These are phyloP conservation scores for Mycena citricolor DNA, from an alignment of 1,284 basidiomycete genomes.

Conservation along the genomic window DNA sequence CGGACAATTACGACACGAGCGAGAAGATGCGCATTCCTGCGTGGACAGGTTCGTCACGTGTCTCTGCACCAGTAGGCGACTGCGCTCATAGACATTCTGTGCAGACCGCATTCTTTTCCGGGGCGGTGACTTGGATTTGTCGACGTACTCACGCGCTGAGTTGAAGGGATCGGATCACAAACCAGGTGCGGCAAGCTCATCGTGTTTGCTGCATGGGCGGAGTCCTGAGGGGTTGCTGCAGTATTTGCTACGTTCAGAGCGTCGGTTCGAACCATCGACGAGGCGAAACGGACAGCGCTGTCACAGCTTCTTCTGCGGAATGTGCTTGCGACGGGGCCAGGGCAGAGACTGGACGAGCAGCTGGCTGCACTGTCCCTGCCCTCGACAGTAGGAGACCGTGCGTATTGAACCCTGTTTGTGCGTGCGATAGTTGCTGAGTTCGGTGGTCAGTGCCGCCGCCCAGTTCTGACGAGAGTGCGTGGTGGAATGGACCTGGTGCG, in stretches of 20 bases:
- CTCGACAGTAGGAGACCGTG: slow-evolving; percentile 40
- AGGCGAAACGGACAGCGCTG: slow-evolving; percentile 68
- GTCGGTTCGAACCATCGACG: slow-evolving; percentile 78
- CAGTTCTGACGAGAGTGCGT: slow-evolving; percentile 69
- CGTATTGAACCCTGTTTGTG: slow-evolving; percentile 22
- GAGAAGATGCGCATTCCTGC: slow-evolving; percentile 97
- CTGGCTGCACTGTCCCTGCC: slow-evolving; percentile 50
- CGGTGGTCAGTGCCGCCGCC: slow-evolving; percentile 67
- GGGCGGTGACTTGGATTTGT: slow-evolving; percentile 64
- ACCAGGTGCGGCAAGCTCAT: slow-evolving; percentile 62
- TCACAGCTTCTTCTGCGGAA: slow-evolving; percentile 69
- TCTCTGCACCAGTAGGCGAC: background rate
- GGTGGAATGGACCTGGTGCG: slow-evolving; percentile 75
- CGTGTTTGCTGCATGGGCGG: background rate
- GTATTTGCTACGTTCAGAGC: slow-evolving; percentile 86
- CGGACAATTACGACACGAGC: slow-evolving; percentile 90
- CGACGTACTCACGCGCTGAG: slow-evolving; percentile 74
- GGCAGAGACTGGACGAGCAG: slow-evolving; percentile 72
- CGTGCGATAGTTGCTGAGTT: slow-evolving; percentile 1
- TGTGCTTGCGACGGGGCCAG: slow-evolving; percentile 56
- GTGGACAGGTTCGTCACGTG: slow-evolving; percentile 79
- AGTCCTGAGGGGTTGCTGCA: slow-evolving; percentile 28
- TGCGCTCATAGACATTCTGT: slow-evolving; percentile 7
- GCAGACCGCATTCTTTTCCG: slow-evolving; percentile 90
- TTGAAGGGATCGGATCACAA: slow-evolving; percentile 91